Base-by-base conservation (phyloP, 2,329 filamentous ascomycete species). In the Cryphonectria naterciae region DNA sequence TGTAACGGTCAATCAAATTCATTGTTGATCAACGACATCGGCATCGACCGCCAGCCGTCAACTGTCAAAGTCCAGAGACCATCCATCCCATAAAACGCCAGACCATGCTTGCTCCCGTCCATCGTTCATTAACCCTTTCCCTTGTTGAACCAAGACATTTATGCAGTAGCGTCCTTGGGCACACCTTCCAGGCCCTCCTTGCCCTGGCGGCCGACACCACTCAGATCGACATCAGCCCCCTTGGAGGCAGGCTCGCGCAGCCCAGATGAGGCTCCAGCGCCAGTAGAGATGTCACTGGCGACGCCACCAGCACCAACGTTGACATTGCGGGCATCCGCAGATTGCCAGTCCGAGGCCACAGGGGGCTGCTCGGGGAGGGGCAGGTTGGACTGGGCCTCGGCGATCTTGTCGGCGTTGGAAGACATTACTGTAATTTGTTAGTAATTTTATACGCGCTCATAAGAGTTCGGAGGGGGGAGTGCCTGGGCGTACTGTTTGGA, bases 351-450 rank as follows among this genome's bases (percentile, higher is more conserved):
- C 6, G 92, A 92, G n/a, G 89, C 83, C n/a, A 82, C 83, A 1
- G 92, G 92, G 32, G 93, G 93, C 75, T 95, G 86, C 2, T 95
- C 92, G 25, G 93, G 93, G 66, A 95, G 88, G 67, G 92, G 92
- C 43, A 97, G 89, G 81, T 94, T 93, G 80, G 89, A 82, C 82
- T 91, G 86, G 77, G 86, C 86, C 80, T 92, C 82, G 67, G 90
- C 87, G 78, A 95, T 91, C 80, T 91, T 84, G 69, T 91, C 84
- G 74, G 84, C 79, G 81, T 93, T 93, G 81, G 83, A 84, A 74
- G 82, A 72, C 84, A 85, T 85, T 61, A 73, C 68, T 75, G 54
- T 13, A 13, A 13, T 25, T 17, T 46, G 46, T 71, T 28, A 67
- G 69, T 64, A 39, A 8, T 7, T 43, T 6, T 4, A 63, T 46